A percentile compares a stretch with the other conserved stretches of the same genome.
Conservation (phyloP, 352 stramenopile genomes). For the Globisporangium apiculatum region DNA sequence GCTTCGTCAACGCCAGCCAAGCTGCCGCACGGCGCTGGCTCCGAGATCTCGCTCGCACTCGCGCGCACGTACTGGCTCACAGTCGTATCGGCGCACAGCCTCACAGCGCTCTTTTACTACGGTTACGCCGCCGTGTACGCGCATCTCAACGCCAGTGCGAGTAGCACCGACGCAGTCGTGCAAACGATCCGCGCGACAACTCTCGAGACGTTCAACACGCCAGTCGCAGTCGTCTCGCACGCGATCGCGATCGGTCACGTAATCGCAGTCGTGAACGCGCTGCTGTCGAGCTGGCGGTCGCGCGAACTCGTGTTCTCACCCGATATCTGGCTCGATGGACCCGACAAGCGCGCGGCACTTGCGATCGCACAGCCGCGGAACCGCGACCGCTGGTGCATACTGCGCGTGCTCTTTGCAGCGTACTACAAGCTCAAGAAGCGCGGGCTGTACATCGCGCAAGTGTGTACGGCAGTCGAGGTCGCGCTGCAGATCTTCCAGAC, state of each 20-base stretch:
- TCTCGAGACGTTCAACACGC: constrained; percentile 4
- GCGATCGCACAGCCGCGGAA: constrained; percentile 5
- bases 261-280: constrained; percentile 9
- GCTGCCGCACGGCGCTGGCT: background rate
- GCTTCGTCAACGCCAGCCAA: background rate
- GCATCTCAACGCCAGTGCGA: background rate
- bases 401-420: constrained; percentile 2
- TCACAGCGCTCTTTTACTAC: constrained; percentile 9
- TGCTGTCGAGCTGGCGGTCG: constrained; percentile 10
- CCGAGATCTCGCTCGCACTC: constrained; percentile 4
- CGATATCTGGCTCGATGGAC: constrained; percentile 11
- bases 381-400: constrained; percentile 7
- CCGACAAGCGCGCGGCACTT: constrained; percentile 7
- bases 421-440: constrained; percentile 9
- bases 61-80: constrained; percentile 6
- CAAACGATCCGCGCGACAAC: background rate
- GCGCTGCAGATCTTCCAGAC: constrained; percentile 20
- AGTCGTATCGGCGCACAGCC: constrained; percentile 1
- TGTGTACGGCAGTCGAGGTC: constrained; percentile 13
- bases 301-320: constrained; percentile 13
- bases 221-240: constrained; percentile 5
- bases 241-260: constrained; percentile 11
- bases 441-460: constrained; percentile 8
- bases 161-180: background rate
- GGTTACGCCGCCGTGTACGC: constrained; percentile 8